Base-by-base conservation (phyloP, 345 rosid species). In the Camelina neglecta region DNA sequence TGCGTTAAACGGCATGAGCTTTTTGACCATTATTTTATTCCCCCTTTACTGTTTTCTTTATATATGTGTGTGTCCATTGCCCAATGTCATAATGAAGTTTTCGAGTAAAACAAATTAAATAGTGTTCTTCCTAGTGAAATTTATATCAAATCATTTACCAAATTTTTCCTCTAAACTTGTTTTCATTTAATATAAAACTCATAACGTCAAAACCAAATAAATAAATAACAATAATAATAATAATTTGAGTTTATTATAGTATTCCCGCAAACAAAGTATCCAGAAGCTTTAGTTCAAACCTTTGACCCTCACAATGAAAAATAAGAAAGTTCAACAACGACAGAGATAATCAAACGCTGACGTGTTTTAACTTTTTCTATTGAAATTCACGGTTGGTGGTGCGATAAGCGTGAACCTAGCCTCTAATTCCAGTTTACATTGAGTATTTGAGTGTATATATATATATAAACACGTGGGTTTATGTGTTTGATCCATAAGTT, bases 401-500 rank as follows among this genome's bases (percentile, higher is more conserved):
- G 12, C 12, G 23, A 5, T 39, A 65, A 3, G 64, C 77, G 44
- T 73, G 49, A 15, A 7, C 15, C 77, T 44, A 23, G 56, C 77
- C 29, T 55, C 13, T 42, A 11, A 11, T 48, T 65, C 35, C 35
- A 59, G 3, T 35, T 31, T 12, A 36, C 47, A 33, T 20, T 11
- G 23, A 31, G 60, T 31, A 2, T 72, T 36, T 18, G 18, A 18
- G 18, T 35, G 38, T 33, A 5, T 12, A 15, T 2, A 45, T 26
- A 13, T 12, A 15, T 29, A 11, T 42, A 13, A 4, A 15, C 23
- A 21, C 18, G 18, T 12, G n/a, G 11, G 11, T 54, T 42, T 63
- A 63, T 73, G n/a, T 13, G 56, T 54, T 13, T 57, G 35, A 54
- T 73, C 63, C 26, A 16, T 56, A 55, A 55, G 33, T 64, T 64